Evolutionary conservation across 164 flowering plant species (phyloP), one percentile per base, ranked within the genome.

Genomic region (Aristolochia californica): DNA sequence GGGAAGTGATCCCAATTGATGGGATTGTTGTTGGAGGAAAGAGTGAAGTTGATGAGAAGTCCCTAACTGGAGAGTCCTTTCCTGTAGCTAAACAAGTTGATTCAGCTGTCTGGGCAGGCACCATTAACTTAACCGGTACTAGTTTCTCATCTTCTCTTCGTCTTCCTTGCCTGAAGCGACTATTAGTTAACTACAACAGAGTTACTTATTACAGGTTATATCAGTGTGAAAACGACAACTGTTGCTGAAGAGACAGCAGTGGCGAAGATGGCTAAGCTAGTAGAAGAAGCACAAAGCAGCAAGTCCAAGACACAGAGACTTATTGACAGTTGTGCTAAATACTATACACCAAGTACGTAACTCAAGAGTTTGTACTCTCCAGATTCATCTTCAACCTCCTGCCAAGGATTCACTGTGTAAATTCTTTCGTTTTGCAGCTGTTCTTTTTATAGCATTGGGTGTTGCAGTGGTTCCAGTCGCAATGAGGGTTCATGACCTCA

Each of bases 241-340:
- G 26, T 83, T 30, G 84, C 95, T 16, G 87, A 88, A 61, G 94
- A 88, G 56, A 83, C 95, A 59, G 82, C 78, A 17, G 93, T 93
- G 57, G 87, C 96, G 22, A 83, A 74, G 68, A 88, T 93, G 98
- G 86, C 94, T 15, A 87, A 80, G 73, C 81, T 93, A 2, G 98
- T 93, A 8, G 97, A 88, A 66, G 97, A 93, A 66, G 98, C 98
- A 28, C 97, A 93, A 59, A 79, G 80, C 65, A 82, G 66, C 65
- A 83, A 80, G 57, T 72, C 97, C 23, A 75, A 48, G 58, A 79
- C 83, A 14, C 91, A 93, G 50, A 72, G 88, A 59, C 60, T 84
- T 58, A 77, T 93, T 23, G 98, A 93, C 74, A 79, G 63, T 60
- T 78, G 75, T 64, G 80, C 97, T 15, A 75, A 78, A 69, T 88